Conservation (phyloP, 192 early-diverging fungal species). For the Entomortierella lignicola region DNA sequence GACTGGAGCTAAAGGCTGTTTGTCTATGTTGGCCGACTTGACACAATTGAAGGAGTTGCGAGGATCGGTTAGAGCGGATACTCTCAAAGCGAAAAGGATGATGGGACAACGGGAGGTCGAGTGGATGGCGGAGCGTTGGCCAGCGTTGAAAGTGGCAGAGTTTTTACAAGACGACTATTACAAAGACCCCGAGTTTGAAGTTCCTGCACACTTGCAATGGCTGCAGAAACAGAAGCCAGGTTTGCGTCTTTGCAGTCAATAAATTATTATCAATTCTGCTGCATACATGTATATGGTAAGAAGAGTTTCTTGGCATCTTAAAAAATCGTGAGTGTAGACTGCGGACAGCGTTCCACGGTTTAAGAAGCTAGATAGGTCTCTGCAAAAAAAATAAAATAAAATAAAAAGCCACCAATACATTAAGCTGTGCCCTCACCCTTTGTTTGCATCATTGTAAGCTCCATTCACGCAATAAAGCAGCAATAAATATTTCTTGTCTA, state of each 20-base stretch:
- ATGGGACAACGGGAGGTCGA: conserved; percentile 2
- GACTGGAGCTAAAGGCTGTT: neutral
- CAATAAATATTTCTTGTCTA: no score
- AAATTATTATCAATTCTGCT: no score
- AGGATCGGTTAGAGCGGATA: conserved; percentile 1
- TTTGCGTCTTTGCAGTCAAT: neutral
- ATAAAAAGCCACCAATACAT: no score
- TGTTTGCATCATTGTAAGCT: no score
- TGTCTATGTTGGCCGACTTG: neutral
- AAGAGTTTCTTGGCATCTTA: no score
- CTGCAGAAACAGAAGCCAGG: neutral
- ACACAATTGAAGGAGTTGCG: neutral
- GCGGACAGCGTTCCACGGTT: no score
- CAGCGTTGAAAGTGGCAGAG: neutral
- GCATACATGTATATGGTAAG: no score
- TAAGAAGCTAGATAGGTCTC: no score
- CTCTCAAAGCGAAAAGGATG: neutral
- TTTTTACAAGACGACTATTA: neutral
- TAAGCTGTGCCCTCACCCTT: no score
- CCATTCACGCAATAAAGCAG: no score
- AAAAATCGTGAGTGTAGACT: no score
- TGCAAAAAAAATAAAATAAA: no score
- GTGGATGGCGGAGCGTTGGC: conserved; percentile 9
- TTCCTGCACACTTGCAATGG: conserved; percentile 2
- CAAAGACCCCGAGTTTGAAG: neutral